A percentile compares a stretch with the other conserved stretches of the same genome.
Conservation (phyloP, 2,329 filamentous ascomycete genomes). For the Aspergillus eucalypticola region DNA sequence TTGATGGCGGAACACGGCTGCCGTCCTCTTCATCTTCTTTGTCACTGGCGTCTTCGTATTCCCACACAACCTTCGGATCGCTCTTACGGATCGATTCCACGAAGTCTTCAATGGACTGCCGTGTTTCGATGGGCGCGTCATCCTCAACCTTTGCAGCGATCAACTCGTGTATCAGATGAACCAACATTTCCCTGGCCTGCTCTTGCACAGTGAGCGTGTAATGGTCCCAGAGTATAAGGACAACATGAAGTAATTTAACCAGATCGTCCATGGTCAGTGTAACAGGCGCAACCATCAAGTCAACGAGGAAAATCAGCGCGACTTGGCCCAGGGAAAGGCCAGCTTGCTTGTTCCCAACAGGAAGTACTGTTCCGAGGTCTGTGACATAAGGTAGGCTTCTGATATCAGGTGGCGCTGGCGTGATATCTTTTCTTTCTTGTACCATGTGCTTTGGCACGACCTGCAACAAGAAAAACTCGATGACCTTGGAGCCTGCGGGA, state of each 20-base stretch:
- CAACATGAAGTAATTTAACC: constrained; percentile 83
- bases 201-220: constrained; percentile 94
- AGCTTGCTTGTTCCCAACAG: constrained; percentile 84
- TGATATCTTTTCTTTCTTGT: constrained; percentile 74
- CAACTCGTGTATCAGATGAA: constrained; percentile 94
- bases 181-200: constrained; percentile 94
- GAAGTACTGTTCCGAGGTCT: constrained; percentile 75
- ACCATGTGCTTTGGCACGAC: constrained; percentile 98
- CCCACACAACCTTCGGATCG: constrained; percentile 83
- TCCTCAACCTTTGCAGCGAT: constrained; percentile 80
- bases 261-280: constrained; percentile 76
- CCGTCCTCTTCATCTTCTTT: constrained; percentile 70
- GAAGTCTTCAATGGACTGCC: constrained; percentile 78
- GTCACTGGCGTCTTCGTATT: constrained; percentile 88
- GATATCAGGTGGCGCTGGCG: constrained; percentile 67
- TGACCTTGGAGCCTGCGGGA: constrained; percentile 80
- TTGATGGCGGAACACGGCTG: constrained; percentile 80
- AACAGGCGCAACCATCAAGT: constrained; percentile 91
- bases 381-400: constrained; percentile 82
- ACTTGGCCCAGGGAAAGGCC: constrained; percentile 92
- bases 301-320: constrained; percentile 88
- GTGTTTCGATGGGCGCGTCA: constrained; percentile 64
- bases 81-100: constrained; percentile 84
- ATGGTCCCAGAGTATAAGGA: constrained; percentile 95
- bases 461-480: constrained; percentile 89